phyloP scores from a whole-genome alignment of 1,139 yeast genomes.

The Taiozyma sp. region DNA sequence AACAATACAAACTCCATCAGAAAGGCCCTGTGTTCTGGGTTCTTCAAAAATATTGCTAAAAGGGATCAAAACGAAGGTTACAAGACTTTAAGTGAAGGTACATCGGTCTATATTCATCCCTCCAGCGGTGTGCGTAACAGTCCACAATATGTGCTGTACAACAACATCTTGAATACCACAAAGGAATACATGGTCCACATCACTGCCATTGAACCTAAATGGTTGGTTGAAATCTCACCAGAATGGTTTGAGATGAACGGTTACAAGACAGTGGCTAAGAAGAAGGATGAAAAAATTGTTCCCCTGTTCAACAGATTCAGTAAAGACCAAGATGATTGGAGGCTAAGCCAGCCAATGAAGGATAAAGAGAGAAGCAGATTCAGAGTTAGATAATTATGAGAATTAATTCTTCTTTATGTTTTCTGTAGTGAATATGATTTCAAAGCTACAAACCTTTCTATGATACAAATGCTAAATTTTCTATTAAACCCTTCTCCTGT shows the following conservation, averaged over 20 bases:
- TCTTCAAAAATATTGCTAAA: conserved; percentile 79
- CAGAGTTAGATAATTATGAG: conserved; percentile 9
- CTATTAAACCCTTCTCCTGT: neutral
- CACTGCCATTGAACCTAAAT: conserved; percentile 72
- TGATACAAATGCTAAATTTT: neutral
- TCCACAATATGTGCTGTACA: conserved; percentile 79
- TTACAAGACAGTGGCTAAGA: conserved; percentile 32
- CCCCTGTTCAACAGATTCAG: conserved; percentile 59
- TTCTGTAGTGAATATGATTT: too few relatives aligned
- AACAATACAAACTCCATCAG: conserved; percentile 58
- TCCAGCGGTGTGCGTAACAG: conserved; percentile 72
- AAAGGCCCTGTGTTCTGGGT: conserved; percentile 78
- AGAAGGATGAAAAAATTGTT: conserved; percentile 47
- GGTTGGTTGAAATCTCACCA: conserved; percentile 87
- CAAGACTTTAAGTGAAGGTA: conserved; percentile 69
- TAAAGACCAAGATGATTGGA: conserved; percentile 49
- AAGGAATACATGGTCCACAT: conserved; percentile 91
- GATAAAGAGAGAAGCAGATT: conserved; percentile 14
- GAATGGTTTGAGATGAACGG: conserved; percentile 60
- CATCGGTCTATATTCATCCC: conserved; percentile 85
- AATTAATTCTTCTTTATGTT: too few relatives aligned
- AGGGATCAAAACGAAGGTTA: conserved; percentile 74
- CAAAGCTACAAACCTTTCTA: neutral
- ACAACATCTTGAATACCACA: conserved; percentile 73
- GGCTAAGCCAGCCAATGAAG: conserved; percentile 26